Percentiles rank a stretch among this genome's conserved stretches.
Evolutionary conservation across 768 basidiomycete species (phyloP).

Genomic region (Strobilomyces confusus): DNA sequence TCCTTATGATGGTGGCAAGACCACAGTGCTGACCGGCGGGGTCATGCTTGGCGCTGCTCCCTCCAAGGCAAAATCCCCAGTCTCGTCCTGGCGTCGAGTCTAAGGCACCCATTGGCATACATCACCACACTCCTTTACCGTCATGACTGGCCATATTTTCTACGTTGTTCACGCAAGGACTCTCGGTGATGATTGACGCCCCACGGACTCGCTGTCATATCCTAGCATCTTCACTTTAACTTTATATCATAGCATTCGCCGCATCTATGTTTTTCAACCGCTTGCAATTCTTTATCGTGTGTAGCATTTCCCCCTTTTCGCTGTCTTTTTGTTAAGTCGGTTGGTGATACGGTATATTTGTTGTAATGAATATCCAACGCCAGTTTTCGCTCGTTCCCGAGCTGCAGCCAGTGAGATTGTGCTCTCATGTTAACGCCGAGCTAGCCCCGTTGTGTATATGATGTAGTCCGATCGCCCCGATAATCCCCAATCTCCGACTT

Average conservation of each 20-base stretch:
- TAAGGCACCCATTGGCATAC: constrained; percentile 24
- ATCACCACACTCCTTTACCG: constrained; percentile 23
- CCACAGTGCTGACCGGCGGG: constrained; percentile 81
- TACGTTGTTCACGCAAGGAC: constrained; percentile 25
- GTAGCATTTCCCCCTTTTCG: constrained; percentile 27
- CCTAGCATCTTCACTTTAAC: constrained; percentile 32
- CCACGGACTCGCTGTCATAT: constrained; percentile 28
- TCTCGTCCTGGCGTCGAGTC: constrained; percentile 58
- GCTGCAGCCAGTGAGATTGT: background rate
- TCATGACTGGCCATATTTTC: constrained; percentile 17
- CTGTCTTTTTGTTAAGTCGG: constrained; percentile 24
- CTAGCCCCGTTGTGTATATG: background rate
- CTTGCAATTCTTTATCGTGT: constrained; percentile 24
- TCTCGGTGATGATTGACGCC: constrained; percentile 25
- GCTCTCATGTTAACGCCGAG: background rate
- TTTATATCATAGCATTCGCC: constrained; percentile 30
- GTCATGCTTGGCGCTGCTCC: constrained; percentile 73
- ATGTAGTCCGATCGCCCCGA: background rate
- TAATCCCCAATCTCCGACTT: constrained; percentile 2
- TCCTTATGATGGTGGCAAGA: constrained; percentile 85
- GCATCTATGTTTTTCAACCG: constrained; percentile 23
- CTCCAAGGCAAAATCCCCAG: constrained; percentile 29
- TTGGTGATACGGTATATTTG: constrained; percentile 25
- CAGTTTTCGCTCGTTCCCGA: background rate
- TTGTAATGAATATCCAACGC: constrained; percentile 25